phyloP scores from a whole-genome alignment of 768 basidiomycete genomes.

The Lentinula guzmanii region DNA sequence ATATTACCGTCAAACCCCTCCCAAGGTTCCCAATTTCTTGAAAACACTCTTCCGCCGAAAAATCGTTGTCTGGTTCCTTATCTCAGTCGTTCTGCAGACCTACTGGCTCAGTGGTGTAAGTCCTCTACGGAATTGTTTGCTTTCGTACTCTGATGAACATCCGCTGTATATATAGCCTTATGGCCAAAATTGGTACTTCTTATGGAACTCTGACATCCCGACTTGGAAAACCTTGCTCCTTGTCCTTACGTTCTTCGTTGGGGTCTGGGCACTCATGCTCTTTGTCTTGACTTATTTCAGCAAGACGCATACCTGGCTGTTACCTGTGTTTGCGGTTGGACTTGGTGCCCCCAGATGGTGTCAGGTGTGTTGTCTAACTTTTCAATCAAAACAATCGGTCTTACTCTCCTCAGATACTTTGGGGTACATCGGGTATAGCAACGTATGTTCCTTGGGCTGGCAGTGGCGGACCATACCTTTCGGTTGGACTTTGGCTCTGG shows the following conservation, averaged over 20 bases:
- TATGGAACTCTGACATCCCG: slow-evolving; percentile 80
- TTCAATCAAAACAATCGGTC: slow-evolving; percentile 4
- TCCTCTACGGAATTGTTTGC: slow-evolving; percentile 12
- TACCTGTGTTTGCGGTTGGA: slow-evolving; percentile 93
- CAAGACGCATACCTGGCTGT: slow-evolving; percentile 92
- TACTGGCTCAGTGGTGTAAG: slow-evolving; percentile 86
- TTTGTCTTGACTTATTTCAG: slow-evolving; percentile 76
- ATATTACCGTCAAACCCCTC: slow-evolving; percentile 88
- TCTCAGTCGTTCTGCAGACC: slow-evolving; percentile 86
- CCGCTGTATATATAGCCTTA: slow-evolving; percentile 52
- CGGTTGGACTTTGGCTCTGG: slow-evolving; percentile 91
- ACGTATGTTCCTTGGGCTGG: slow-evolving; percentile 95
- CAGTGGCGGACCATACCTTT: slow-evolving; percentile 77
- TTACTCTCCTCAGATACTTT: slow-evolving; percentile 57
- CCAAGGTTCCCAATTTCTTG: slow-evolving; percentile 91
- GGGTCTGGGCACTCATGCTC: slow-evolving; percentile 77
- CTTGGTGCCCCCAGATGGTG: slow-evolving; percentile 94
- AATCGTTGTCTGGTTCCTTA: slow-evolving; percentile 92
- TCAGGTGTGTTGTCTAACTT: slow-evolving; percentile 45
- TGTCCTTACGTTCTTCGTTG: slow-evolving; percentile 79
- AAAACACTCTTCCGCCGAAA: slow-evolving; percentile 85
- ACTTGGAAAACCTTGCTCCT: slow-evolving; percentile 81
- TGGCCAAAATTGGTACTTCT: slow-evolving; percentile 92
- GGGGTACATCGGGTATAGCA: slow-evolving; percentile 93
- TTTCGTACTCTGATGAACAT: background rate